Evolutionary conservation across 148 eudicot species (phyloP), one percentile per base, ranked within the genome.

Genomic region (Fagopyrum esculentum): DNA sequence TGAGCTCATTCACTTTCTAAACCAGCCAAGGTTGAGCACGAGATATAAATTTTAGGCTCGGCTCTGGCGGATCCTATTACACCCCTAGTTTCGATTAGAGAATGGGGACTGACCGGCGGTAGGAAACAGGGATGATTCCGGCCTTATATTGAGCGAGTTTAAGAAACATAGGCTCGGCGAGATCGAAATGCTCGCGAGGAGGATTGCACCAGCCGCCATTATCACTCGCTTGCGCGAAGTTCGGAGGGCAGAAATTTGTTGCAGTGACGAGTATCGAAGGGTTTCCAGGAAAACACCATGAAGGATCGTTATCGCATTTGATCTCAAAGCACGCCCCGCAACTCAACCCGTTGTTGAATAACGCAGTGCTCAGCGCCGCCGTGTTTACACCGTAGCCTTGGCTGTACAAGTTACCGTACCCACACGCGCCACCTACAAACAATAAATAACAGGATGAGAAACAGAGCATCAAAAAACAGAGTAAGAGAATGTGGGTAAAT

Each of bases 191-290:
- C 4, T 93, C 77, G 0, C 98, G 83, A 10, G 98, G 98, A 0
- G 98, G 98, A 86, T 93, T 93, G 77, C 98, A 93, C 98, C 98
- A 93, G 0, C 98, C 98, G 16, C 98, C 98, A 69, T 90, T 84
- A 80, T 93, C 98, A 60, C 64, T 89, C 0, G 98, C 81, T 3
- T 69, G 83, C 4, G 98, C 98, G 63, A 30, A 90, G 77, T 93
- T 93, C 0, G 98, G 98, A 0, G 98, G 98, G 79, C 98, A 93
- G 76, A 93, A 93, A 73, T 93, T 93, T n/a, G 98, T 93, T 7
- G 96, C 98, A 0, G 98, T 93, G 46, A 93, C 71, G 2, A 88
- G 29, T 45, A 93, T 90, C 0, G 98, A 89, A 0, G 98, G 98
- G 82, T 90, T 89, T 0, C 98, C 98, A 4, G 93, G 79, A 73